phyloP scores from a whole-genome alignment of 306 rosid species.

The Trifolium fragiferum region DNA sequence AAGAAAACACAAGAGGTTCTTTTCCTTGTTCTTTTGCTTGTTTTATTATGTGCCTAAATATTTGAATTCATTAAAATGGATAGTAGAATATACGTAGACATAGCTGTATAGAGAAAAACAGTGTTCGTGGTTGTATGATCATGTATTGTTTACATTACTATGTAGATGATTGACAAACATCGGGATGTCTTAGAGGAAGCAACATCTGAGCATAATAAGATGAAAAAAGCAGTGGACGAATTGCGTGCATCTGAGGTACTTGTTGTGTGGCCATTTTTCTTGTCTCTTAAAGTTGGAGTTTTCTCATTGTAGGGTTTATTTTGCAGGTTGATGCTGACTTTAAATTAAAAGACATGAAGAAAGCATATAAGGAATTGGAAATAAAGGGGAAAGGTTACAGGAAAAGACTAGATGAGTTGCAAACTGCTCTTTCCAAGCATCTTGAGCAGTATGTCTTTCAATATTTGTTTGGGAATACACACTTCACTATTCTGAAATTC shows the following conservation, averaged over 20 bases:
- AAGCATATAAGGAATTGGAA: slow-evolving; percentile 73
- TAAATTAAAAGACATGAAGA: slow-evolving; percentile 88
- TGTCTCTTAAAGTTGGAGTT: slow-evolving; percentile 8
- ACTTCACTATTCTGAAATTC: slow-evolving; percentile 38
- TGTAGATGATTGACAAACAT: slow-evolving; percentile 75
- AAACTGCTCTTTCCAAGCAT: slow-evolving; percentile 72
- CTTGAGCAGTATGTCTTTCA: slow-evolving; percentile 80
- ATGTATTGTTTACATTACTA: slow-evolving; percentile 36
- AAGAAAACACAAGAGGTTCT: slow-evolving; percentile 74
- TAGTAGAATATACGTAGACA: slow-evolving; percentile 13
- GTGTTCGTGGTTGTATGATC: slow-evolving; percentile 5
- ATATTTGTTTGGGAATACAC: slow-evolving; percentile 12
- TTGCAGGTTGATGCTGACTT: slow-evolving; percentile 85
- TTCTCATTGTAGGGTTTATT: slow-evolving; percentile 36
- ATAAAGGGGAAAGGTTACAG: slow-evolving; percentile 73
- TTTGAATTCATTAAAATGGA: slow-evolving; percentile 19
- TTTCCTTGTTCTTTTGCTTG: slow-evolving; percentile 18
- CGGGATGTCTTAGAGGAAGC: slow-evolving; percentile 68
- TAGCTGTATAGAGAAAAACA: slow-evolving; percentile 5
- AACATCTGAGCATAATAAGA: slow-evolving; percentile 64
- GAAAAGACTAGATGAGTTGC: slow-evolving; percentile 79
- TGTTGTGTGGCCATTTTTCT: slow-evolving; percentile 21
- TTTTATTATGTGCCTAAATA: slow-evolving; percentile 19
- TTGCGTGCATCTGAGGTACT: slow-evolving; percentile 88
- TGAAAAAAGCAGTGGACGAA: slow-evolving; percentile 72